These are phyloP conservation scores for Penicillium ucsense DNA, from an alignment of 495 filamentous ascomycete species.

Conservation along the genomic window DNA sequence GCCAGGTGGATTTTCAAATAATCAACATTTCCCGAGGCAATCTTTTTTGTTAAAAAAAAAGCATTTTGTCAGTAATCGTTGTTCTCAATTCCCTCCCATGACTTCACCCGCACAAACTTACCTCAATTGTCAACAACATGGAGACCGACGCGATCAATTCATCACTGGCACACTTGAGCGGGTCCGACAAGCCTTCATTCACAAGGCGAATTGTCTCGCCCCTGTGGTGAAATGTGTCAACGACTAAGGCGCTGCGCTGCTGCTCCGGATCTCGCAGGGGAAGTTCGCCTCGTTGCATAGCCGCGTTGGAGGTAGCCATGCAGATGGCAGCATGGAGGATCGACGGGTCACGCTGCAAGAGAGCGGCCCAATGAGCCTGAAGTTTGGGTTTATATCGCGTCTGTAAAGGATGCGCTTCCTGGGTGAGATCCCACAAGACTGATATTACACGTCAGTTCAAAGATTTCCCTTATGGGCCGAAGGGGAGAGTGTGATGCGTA, in stretches of 20 bases:
- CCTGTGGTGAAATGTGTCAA: slow-evolving; percentile 36
- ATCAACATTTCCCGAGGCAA: slow-evolving; percentile 36
- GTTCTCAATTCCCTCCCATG: no score
- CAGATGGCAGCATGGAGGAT: slow-evolving; percentile 36
- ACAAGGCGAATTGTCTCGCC: slow-evolving; percentile 40
- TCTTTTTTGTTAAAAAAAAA: slow-evolving; percentile 5
- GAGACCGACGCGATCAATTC: slow-evolving; percentile 38
- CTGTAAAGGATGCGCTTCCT: slow-evolving; percentile 32
- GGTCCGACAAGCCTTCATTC: slow-evolving; percentile 35
- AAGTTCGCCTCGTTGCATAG: slow-evolving; percentile 29
- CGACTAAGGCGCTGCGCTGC: slow-evolving; percentile 24
- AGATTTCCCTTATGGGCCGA: not conserved
- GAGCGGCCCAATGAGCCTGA: slow-evolving; percentile 31
- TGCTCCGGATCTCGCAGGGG: slow-evolving; percentile 29
- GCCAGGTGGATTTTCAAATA: slow-evolving; percentile 39
- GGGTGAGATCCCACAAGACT: slow-evolving; percentile 36
- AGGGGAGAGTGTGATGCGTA: not conserved
- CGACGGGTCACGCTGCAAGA: slow-evolving; percentile 33
- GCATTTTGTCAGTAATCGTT: no score
- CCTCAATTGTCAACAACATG: slow-evolving; percentile 37
- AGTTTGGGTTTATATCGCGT: slow-evolving; percentile 29
- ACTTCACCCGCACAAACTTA: slow-evolving; percentile 7
- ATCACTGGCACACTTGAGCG: slow-evolving; percentile 35
- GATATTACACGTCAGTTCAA: slow-evolving; percentile 4
- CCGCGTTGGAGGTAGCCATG: slow-evolving; percentile 33